Percentiles rank a stretch among this genome's conserved stretches.
Conservation (phyloP, 805 yeast genomes). For the Helenozyma rhizophorensis region DNA sequence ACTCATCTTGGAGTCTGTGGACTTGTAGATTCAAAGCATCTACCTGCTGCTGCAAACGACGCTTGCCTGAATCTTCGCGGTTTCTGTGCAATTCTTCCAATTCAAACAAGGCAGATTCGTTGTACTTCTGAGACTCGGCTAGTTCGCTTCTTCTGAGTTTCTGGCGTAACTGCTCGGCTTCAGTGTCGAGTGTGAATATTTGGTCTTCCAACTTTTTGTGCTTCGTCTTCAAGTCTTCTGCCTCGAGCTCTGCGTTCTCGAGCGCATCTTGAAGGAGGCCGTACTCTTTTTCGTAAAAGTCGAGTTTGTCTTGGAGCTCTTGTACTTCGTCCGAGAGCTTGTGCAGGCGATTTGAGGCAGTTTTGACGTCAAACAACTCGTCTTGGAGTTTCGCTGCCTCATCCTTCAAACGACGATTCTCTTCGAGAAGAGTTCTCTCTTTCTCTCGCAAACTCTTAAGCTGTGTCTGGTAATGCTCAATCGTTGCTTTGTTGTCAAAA, state of each 20-base stretch:
- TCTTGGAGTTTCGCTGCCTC: conserved; percentile 27
- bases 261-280: conserved; percentile 20
- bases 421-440: conserved; percentile 15
- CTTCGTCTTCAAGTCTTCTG: conserved; percentile 17
- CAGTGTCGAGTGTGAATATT: conserved; percentile 20
- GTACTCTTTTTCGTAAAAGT: conserved; percentile 27
- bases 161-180: conserved; percentile 23
- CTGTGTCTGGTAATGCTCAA: conserved; percentile 20
- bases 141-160: conserved; percentile 12
- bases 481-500: conserved; percentile 11
- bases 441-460: conserved; percentile 18
- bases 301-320: conserved; percentile 23
- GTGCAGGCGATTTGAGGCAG: conserved; percentile 10
- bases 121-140: conserved; percentile 13
- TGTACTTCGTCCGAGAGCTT: conserved; percentile 14
- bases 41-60: conserved; percentile 23
- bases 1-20: conserved; percentile 29
- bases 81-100: conserved; percentile 19
- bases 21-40: conserved; percentile 34
- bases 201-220: conserved; percentile 13
- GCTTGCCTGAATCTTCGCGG: conserved; percentile 22
- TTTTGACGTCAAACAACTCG: conserved; percentile 16
- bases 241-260: conserved; percentile 21
- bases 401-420: conserved; percentile 20
- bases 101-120: conserved; percentile 18